phyloP scores from a whole-genome alignment of 495 filamentous ascomycete genomes.

The Hypoxylon lienhwacheense region DNA sequence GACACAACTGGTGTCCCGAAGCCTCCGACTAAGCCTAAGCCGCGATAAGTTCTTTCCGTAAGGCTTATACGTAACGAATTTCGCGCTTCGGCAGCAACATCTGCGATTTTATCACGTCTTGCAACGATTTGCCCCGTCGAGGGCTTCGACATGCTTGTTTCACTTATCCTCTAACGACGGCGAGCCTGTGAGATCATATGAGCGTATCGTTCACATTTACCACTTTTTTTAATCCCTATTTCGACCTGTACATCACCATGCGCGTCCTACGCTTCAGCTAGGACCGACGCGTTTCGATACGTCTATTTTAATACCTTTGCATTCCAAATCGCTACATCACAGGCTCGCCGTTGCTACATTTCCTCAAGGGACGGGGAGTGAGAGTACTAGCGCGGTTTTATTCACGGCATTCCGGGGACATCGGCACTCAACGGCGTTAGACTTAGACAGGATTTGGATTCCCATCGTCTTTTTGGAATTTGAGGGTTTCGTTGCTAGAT shows the following conservation, averaged over 20 bases:
- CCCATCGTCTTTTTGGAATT: conserved; percentile 32
- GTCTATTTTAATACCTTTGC: conserved; percentile 48
- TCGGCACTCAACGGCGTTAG: conserved; percentile 40
- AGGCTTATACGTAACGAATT: conserved; percentile 16
- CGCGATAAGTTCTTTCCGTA: conserved; percentile 40
- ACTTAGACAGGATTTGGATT: conserved; percentile 40
- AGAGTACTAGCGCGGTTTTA: conserved; percentile 31
- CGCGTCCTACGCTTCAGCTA: conserved; percentile 40
- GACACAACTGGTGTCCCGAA: conserved; percentile 60
- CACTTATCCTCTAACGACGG: conserved; percentile 5
- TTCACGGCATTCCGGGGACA: conserved; percentile 28
- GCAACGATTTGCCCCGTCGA: too few species aligned
- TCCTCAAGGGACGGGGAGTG: conserved; percentile 42
- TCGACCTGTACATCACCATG: conserved; percentile 31
- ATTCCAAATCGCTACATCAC: conserved; percentile 38
- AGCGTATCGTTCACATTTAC: conserved; percentile 22
- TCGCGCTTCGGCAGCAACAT: not conserved
- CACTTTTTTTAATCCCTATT: conserved; percentile 27
- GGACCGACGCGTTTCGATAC: conserved; percentile 45
- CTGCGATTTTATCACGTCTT: too few species aligned
- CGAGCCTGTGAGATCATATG: conserved; percentile 10
- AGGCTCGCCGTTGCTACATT: conserved; percentile 46
- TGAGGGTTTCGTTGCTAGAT: conserved; percentile 21
- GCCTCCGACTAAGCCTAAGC: conserved; percentile 57
- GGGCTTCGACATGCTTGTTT: not conserved